Conservation (phyloP, 306 rosid genomes). For the Begonia masoniana region DNA sequence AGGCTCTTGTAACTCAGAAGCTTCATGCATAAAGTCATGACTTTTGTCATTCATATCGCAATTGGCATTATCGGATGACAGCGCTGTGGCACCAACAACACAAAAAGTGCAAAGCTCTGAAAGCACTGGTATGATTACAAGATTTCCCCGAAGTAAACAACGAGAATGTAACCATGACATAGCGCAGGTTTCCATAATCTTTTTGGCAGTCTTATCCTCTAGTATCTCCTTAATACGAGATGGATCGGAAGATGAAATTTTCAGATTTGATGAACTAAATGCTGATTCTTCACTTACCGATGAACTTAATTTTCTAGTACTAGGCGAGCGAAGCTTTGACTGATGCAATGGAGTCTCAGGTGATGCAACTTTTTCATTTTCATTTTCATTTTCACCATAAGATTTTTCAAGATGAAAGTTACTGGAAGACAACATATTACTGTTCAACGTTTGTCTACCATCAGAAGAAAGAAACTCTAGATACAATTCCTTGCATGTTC, state of each 20-base stretch:
- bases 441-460: slow-evolving; percentile 19
- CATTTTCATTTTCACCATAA: slow-evolving; percentile 24
- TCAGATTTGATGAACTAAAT: slow-evolving; percentile 18
- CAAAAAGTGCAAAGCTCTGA: slow-evolving; percentile 42
- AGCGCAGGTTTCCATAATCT: slow-evolving; percentile 39
- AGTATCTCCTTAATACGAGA: slow-evolving; percentile 39
- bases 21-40: slow-evolving; percentile 14
- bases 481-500: slow-evolving; percentile 45
- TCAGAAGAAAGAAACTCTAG: slow-evolving; percentile 39
- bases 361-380: slow-evolving; percentile 32
- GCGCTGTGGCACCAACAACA: slow-evolving; percentile 39
- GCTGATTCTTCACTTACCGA: slow-evolving; percentile 27
- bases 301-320: slow-evolving; percentile 25
- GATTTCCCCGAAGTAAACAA: slow-evolving; percentile 52
- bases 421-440: slow-evolving; percentile 13
- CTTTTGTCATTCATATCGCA: slow-evolving; percentile 17
- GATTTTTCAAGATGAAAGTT: slow-evolving; percentile 21
- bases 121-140: slow-evolving; percentile 45
- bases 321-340: slow-evolving; percentile 27
- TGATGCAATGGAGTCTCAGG: slow-evolving; percentile 61
- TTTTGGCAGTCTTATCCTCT: too few relatives aligned
- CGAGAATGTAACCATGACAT: slow-evolving; percentile 44
- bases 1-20: slow-evolving; percentile 16
- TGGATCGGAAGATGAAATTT: slow-evolving; percentile 21
- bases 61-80: slow-evolving; percentile 14